Conservation (phyloP, 163 green algal genomes). For the Trebouxia gelatinosa region DNA sequence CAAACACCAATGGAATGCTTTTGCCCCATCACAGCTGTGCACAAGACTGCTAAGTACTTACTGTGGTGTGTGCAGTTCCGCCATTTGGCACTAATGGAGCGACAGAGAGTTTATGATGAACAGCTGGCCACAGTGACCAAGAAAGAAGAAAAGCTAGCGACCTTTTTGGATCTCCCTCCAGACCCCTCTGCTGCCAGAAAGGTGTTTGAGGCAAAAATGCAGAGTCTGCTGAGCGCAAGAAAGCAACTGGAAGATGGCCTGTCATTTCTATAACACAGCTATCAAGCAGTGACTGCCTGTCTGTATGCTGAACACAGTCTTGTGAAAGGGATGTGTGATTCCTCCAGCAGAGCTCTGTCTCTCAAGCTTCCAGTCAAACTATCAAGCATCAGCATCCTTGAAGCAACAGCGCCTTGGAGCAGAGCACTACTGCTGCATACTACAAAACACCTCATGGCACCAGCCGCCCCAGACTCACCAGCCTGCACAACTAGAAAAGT, state of each 20-base stretch:
- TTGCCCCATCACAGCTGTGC: neutral
- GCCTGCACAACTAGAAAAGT: no score
- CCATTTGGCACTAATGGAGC: slow-evolving; percentile 12
- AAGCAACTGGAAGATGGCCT: slow-evolving; percentile 15
- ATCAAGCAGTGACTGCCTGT: neutral
- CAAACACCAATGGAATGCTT: neutral
- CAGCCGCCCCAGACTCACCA: no score
- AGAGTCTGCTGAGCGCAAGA: neutral
- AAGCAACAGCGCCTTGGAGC: neutral
- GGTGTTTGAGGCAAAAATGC: neutral
- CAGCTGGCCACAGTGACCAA: neutral
- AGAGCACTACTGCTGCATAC: slow-evolving; percentile 15
- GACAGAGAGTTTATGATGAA: slow-evolving; percentile 9
- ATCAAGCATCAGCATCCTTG: slow-evolving; percentile 22
- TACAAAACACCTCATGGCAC: slow-evolving; percentile 20
- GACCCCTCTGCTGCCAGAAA: neutral
- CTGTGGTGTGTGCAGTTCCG: neutral
- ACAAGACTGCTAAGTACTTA: neutral
- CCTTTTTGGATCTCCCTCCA: slow-evolving; percentile 3
- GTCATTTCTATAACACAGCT: neutral
- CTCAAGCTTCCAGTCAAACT: neutral
- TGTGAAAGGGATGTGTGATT: slow-evolving; percentile 1
- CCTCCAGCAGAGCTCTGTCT: slow-evolving; percentile 1
- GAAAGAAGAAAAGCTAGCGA: slow-evolving; percentile 11
- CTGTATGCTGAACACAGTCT: slow-evolving; percentile 5